Evolutionary conservation across 495 filamentous ascomycete genomes (phyloP), one percentile per base, ranked within the genome.

Genomic region (Hyaloscypha hepaticicola): DNA sequence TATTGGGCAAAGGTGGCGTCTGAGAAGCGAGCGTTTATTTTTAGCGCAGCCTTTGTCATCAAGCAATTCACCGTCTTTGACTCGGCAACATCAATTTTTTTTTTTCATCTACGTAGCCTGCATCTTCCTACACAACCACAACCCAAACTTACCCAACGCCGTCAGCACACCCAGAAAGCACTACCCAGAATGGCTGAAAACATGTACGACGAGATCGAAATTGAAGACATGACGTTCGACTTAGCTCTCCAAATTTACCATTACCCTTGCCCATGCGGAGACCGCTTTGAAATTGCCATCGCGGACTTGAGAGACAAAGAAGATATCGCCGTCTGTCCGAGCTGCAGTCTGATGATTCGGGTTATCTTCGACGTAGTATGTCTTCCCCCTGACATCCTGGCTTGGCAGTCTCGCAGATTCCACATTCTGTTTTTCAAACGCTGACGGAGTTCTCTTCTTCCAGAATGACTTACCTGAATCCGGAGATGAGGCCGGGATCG

Each of bases 171-270:
- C 41, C 6, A 26, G 16, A 33, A 38, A 61, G 33, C 7, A 27
- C 21, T 29, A 27, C 9, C 51, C 34, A 59, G n/a, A 27, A 71
- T 71, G 89, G 81, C 87, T 26, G 89, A 90, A 53, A 77, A 81
- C 62, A 89, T 96, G 72, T 99, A 99, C 81, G 95, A 99, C 77
- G 94, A 99, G 77, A 92, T 99, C 78, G 95, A 99, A 74, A 97
- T 99, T 83, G 95, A 99, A 75, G 95, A 99, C 75, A 96, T 98
- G 90, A 95, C 91, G 73, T 99, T 86, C 76, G 92, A 99, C 76
- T 77, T 87, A 26, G 82, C 82, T 3, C 80, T 91, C 24, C 87
- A 96, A 75, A 87, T 96, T 71, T 99, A 96, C 77, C 90, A 93
- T 75, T 97, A 92, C 76, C 95, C 95, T 19, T 99, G 95, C 74